Evolutionary conservation across 1,139 yeast genomes (phyloP), one percentile per base, ranked within the genome.

Genomic region (Kazachstania sp.): DNA sequence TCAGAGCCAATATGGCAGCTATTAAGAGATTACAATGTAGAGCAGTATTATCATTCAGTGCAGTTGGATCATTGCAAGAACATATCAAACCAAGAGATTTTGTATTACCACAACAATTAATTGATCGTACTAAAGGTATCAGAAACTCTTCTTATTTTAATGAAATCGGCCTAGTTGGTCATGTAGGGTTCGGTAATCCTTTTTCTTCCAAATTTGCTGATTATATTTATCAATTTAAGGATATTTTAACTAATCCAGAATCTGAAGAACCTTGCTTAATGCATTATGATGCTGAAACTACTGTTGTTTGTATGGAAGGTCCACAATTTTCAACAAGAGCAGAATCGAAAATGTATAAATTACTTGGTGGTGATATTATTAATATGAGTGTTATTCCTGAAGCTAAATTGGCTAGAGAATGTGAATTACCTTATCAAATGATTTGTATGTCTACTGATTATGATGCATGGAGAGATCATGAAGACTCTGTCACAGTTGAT

Each of bases 401-500:
- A 70, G 84, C 95, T 38, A 94, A 92, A 68, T 76, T 92, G 56
- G 98, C 98, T 11, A 81, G 95, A 63, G 99, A 92, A 70, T 97
- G 97, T 34, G 99, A 92, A 68, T 83, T 92, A 55, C 77, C 95
- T 34, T 92, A 94, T 69, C 97, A 90, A 68, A 92, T 92, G 97
- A 78, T 92, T 54, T 92, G 99, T 71, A 94, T 92, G 98, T 84
- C 95, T 2, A 92, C 98, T 16, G 98, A 94, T 68, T 92, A 94
- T 68, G 98, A 92, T 65, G 95, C 98, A 20, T 92, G 98, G 98
- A 85, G 88, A 63, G 95, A 85, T 59, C 80, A 78, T 49, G 97
- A 83, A 63, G 97, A 90, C 59, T 94, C 97, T 2, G 98, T 92
- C 42, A 90, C 97, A 11, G 97, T 94, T 16, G 97, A 90, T 69